Conservation (phyloP, 2,329 filamentous ascomycete species). For the Bertia moriformis region DNA sequence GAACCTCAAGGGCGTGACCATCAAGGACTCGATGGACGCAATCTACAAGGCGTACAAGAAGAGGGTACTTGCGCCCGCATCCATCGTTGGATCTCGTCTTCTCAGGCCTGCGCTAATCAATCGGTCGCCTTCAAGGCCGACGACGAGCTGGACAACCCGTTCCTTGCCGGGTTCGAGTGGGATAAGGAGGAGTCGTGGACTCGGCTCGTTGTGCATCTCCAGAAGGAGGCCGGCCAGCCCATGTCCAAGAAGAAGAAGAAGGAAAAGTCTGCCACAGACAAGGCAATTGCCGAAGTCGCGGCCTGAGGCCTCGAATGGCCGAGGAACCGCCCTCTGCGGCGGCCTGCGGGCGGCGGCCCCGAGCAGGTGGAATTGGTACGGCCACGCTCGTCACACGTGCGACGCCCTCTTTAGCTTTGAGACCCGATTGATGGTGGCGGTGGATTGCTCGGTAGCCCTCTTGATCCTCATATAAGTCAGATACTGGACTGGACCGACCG, state of each 20-base stretch:
- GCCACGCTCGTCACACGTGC: too few species aligned
- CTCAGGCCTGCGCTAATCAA: not conserved
- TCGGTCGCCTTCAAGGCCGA: conserved; percentile 45
- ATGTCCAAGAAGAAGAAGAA: conserved; percentile 44
- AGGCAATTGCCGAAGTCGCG: conserved; percentile 36
- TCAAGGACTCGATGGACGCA: conserved; percentile 90
- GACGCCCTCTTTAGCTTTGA: too few species aligned
- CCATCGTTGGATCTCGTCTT: conserved; percentile 5
- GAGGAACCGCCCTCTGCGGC: conserved; percentile 10
- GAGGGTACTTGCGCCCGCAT: too few species aligned
- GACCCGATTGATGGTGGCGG: too few species aligned
- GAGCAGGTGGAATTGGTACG: too few species aligned
- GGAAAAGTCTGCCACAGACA: too few species aligned
- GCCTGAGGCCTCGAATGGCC: conserved; percentile 28
- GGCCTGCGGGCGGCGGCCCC: too few species aligned
- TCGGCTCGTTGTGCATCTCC: conserved; percentile 72
- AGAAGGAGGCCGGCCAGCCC: conserved; percentile 35
- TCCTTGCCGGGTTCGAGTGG: conserved; percentile 92
- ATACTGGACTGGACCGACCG: too few species aligned
- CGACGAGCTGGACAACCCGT: conserved; percentile 76
- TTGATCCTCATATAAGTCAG: too few species aligned
- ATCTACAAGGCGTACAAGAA: conserved; percentile 97
- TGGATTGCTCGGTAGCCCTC: too few species aligned
- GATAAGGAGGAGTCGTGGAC: conserved; percentile 87
- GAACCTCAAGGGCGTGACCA: conserved; percentile 86